Conservation (phyloP, 73 alveolate genomes). For the Paramecium tetraurelia region DNA sequence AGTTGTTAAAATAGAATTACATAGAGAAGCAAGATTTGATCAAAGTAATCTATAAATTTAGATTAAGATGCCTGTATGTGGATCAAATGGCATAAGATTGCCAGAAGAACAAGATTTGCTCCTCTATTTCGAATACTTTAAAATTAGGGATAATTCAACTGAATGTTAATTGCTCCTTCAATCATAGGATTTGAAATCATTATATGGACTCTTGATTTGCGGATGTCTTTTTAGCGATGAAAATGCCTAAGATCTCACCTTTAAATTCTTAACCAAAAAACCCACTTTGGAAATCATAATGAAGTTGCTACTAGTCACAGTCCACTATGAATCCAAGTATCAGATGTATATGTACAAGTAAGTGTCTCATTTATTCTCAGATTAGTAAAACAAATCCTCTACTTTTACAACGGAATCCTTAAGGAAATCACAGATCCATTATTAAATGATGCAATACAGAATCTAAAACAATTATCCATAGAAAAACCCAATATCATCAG, state of each 20-base stretch:
- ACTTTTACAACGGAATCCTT: slow-evolving; percentile 18
- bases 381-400: slow-evolving; percentile 14
- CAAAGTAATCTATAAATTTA: background rate
- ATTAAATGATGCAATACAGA: background rate
- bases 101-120: slow-evolving; percentile 38
- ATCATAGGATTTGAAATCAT: background rate
- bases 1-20: slow-evolving; percentile 11
- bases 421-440: slow-evolving; percentile 31
- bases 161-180: background rate
- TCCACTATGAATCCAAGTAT: slow-evolving; percentile 4
- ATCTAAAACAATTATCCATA: background rate
- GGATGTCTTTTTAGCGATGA: slow-evolving; percentile 44
- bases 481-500: background rate
- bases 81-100: slow-evolving; percentile 34
- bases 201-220: slow-evolving; percentile 17
- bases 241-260: background rate
- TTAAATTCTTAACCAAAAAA: slow-evolving; percentile 1
- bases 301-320: background rate
- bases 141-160: background rate
- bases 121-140: slow-evolving; percentile 10
- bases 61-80: slow-evolving; percentile 52
- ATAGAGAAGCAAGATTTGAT: slow-evolving; percentile 34
- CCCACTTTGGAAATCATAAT: background rate
- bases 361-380: background rate
- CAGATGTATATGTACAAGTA: slow-evolving; percentile 41